Percentiles rank a stretch among this genome's conserved stretches.
phyloP scores from a whole-genome alignment of 2,329 filamentous ascomycete species.

The Cladobotryum protrusum region DNA sequence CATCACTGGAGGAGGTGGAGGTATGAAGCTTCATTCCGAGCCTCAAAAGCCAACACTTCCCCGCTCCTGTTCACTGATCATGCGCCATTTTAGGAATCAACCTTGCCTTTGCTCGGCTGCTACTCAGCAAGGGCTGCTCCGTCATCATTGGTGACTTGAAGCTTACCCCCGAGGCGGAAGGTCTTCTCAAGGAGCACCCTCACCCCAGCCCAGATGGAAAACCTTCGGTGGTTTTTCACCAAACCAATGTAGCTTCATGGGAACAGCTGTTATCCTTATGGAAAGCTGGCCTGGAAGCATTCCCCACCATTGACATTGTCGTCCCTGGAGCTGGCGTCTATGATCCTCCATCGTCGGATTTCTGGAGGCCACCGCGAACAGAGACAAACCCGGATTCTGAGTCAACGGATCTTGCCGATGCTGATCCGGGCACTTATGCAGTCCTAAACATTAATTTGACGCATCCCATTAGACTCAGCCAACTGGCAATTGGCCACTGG shows the following conservation, averaged over 20 bases:
- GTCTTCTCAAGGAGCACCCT: constrained; percentile 26
- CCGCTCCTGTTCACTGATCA: too few relatives aligned
- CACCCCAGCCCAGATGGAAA: constrained; percentile 15
- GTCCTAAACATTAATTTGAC: constrained; percentile 31
- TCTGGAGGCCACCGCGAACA: constrained; percentile 30
- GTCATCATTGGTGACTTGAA: constrained; percentile 32
- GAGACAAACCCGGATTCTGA: constrained; percentile 21
- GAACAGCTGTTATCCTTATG: constrained; percentile 27
- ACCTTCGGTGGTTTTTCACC: constrained; percentile 28
- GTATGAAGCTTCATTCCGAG: too few relatives aligned
- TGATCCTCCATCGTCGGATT: constrained; percentile 30
- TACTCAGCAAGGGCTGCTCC: constrained; percentile 30
- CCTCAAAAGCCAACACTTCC: too few relatives aligned
- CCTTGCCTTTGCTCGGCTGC: constrained; percentile 27
- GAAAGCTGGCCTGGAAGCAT: constrained; percentile 20
- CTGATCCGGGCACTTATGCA: constrained; percentile 27
- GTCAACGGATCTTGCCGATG: constrained; percentile 23
- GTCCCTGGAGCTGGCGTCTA: constrained; percentile 32
- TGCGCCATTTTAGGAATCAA: constrained; percentile 26
- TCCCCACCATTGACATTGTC: constrained; percentile 30
- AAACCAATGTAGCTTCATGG: constrained; percentile 33
- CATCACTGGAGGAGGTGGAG: too few relatives aligned
- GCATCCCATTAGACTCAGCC: constrained; percentile 30
- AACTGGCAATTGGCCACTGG: constrained; percentile 34
- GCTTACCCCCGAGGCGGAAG: constrained; percentile 29